phyloP scores from a whole-genome alignment of 148 eudicot genomes.

The Rheum nobile region DNA sequence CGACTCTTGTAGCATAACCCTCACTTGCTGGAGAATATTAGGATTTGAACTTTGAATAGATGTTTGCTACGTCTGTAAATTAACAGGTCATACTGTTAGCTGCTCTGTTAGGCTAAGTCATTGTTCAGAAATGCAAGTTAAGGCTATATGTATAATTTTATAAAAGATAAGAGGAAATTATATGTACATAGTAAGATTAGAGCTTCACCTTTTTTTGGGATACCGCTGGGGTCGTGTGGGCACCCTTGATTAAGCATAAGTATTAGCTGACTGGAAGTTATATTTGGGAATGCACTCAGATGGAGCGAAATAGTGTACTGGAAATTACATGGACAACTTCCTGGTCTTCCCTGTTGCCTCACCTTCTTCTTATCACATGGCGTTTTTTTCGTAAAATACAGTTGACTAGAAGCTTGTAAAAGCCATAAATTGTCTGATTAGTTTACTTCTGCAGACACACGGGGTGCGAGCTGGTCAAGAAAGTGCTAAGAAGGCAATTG shows the following conservation, averaged over 20 bases:
- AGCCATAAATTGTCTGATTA: neutral
- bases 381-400: neutral
- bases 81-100: neutral
- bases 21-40: neutral
- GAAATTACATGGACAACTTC: neutral
- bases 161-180: neutral
- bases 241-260: neutral
- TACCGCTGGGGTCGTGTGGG: neutral
- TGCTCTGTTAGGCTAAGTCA: neutral
- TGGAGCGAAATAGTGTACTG: neutral
- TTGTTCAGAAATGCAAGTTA: neutral
- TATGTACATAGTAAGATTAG: neutral
- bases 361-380: neutral
- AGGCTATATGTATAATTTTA: no score
- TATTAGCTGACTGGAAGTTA: neutral
- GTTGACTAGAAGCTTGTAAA: neutral
- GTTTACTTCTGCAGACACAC: constrained; percentile 52
- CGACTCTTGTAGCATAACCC: neutral
- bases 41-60: neutral
- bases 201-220: neutral
- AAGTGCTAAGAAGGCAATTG: constrained; percentile 74
- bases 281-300: neutral
- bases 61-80: neutral
- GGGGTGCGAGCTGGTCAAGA: constrained; percentile 81
- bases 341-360: neutral